Percentiles rank a stretch among this genome's conserved stretches.
Conservation (phyloP, 257 asterid genomes). For the Ocimum tenuiflorum region DNA sequence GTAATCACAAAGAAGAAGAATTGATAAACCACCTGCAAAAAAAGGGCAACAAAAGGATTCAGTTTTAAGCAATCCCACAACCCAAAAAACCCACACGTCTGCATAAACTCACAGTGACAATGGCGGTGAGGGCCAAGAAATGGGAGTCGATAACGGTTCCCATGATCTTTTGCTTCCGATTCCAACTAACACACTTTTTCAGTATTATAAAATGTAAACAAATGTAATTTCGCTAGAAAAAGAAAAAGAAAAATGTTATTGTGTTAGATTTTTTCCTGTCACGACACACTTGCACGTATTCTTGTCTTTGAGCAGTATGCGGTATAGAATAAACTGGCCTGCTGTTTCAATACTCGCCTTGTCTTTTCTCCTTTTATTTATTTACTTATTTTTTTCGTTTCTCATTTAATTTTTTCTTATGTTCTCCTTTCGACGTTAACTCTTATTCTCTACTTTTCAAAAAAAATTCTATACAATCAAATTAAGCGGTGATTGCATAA, state of each 20-base stretch:
- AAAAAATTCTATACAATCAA: too few relatives aligned
- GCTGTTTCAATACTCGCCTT: conserved; percentile 5
- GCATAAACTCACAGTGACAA: conserved; percentile 58
- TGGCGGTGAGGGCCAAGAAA: conserved; percentile 85
- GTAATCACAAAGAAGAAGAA: conserved; percentile 71
- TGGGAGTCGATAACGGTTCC: conserved; percentile 79
- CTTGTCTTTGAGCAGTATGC: background rate
- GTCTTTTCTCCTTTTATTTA: background rate
- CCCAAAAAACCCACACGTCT: background rate
- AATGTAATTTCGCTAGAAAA: background rate
- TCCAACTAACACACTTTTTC: background rate
- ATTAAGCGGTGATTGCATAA: too few relatives aligned
- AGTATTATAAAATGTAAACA: background rate
- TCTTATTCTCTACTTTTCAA: too few relatives aligned
- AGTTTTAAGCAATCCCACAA: conserved; percentile 5
- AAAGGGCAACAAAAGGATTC: conserved; percentile 13
- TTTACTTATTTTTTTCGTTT: too few relatives aligned
- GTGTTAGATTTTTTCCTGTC: background rate
- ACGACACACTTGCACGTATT: background rate
- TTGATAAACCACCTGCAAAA: conserved; percentile 85
- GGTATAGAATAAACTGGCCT: background rate
- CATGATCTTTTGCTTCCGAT: conserved; percentile 23
- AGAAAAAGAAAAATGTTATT: background rate
- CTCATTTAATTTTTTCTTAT: too few relatives aligned
- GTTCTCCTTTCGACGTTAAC: too few relatives aligned